Evolutionary conservation across 257 asterid genomes (phyloP).

Genomic region (Capsicum rhomboideum): DNA sequence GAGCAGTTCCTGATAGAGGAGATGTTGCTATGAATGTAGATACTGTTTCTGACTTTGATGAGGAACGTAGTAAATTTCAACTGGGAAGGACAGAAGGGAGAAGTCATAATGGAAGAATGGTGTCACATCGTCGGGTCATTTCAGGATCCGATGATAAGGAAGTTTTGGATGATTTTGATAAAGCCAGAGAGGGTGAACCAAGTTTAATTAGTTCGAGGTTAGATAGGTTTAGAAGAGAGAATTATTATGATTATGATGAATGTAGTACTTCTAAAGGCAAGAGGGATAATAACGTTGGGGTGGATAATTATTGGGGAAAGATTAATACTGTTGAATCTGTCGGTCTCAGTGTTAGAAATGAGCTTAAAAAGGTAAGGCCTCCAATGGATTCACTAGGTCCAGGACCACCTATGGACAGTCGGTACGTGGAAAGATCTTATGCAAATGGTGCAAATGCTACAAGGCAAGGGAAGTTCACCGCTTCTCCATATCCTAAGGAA

Average conservation of each 20-base stretch:
- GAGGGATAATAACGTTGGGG: slow-evolving; percentile 19
- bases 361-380: slow-evolving; percentile 30
- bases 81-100: slow-evolving; percentile 8
- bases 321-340: slow-evolving; percentile 29
- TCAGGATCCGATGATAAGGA: slow-evolving; percentile 34
- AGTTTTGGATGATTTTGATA: slow-evolving; percentile 18
- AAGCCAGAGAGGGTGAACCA: slow-evolving; percentile 33
- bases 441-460: slow-evolving; percentile 24
- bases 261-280: slow-evolving; percentile 17
- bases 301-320: slow-evolving; percentile 20
- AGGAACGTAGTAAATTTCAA: slow-evolving; percentile 25
- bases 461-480: slow-evolving; percentile 32
- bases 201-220: slow-evolving; percentile 14
- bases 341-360: slow-evolving; percentile 14
- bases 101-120: slow-evolving; percentile 22
- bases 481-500: slow-evolving; percentile 35
- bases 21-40: slow-evolving; percentile 11
- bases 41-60: slow-evolving; percentile 28
- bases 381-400: slow-evolving; percentile 33
- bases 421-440: slow-evolving; percentile 10
- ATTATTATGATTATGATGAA: slow-evolving; percentile 26
- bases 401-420: slow-evolving; percentile 30
- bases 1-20: slow-evolving; percentile 28
- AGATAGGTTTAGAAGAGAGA: slow-evolving; percentile 21
- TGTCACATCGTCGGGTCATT: slow-evolving; percentile 21